A percentile compares a stretch with the other conserved stretches of the same genome.
Evolutionary conservation across 306 rosid genomes (phyloP).

Genomic region (Canavalia ensiformis): DNA sequence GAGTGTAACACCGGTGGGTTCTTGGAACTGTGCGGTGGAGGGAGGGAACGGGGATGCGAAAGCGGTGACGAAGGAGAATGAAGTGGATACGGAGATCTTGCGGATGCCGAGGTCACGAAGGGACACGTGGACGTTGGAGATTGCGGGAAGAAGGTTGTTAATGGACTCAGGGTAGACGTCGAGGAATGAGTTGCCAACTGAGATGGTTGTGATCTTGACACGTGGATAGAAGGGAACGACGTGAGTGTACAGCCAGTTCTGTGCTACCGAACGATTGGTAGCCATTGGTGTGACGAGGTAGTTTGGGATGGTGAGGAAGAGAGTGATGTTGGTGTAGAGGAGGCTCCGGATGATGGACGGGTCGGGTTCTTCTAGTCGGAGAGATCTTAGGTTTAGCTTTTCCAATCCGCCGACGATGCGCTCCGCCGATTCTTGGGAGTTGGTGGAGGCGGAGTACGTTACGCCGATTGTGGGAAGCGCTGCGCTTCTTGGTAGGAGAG

Average conservation of each 20-base stretch:
- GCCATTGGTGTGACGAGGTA: conserved; percentile 65
- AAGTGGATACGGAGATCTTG: conserved; percentile 74
- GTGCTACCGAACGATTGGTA: conserved; percentile 71
- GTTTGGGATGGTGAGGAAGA: conserved; percentile 83
- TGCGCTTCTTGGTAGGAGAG: conserved; percentile 44
- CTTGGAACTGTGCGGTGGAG: conserved; percentile 72
- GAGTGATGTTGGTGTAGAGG: conserved; percentile 72
- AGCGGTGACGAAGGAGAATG: conserved; percentile 71
- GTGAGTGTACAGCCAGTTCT: conserved; percentile 72
- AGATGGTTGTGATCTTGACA: conserved; percentile 74
- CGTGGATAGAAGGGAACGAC: conserved; percentile 92
- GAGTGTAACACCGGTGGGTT: conserved; percentile 45
- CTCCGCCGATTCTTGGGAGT: conserved; percentile 33
- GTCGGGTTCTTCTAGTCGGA: conserved; percentile 72
- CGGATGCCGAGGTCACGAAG: conserved; percentile 80
- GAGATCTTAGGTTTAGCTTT: conserved; percentile 57
- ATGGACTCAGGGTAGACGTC: conserved; percentile 54
- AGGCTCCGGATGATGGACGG: conserved; percentile 67
- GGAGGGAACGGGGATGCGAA: conserved; percentile 78
- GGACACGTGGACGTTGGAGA: conserved; percentile 69
- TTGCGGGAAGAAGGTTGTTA: conserved; percentile 68
- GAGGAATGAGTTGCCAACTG: conserved; percentile 79
- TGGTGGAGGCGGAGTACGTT: conserved; percentile 57
- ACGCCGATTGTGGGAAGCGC: conserved; percentile 61
- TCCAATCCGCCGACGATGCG: conserved; percentile 46